Conservation (phyloP, 2,329 filamentous ascomycete genomes). For the Cercospora sojina region DNA sequence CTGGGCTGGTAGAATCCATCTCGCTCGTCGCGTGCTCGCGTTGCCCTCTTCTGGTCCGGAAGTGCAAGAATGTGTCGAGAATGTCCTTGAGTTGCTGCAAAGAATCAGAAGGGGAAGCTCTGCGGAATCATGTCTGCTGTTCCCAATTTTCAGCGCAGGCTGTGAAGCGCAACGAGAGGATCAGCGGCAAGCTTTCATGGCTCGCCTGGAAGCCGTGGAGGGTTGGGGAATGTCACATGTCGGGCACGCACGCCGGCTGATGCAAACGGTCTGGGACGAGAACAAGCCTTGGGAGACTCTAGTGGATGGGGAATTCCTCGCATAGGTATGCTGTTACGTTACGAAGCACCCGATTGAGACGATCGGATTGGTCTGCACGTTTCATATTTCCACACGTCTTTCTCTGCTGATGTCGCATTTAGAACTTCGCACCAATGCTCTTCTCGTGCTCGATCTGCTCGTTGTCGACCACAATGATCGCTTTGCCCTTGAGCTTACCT, state of each 20-base stretch:
- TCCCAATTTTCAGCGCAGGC: constrained; percentile 80
- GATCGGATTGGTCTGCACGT: not conserved
- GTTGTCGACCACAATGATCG: constrained; percentile 53
- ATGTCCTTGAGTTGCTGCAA: constrained; percentile 62
- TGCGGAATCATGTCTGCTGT: constrained; percentile 72
- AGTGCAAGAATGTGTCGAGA: constrained; percentile 62
- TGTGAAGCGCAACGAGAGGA: constrained; percentile 63
- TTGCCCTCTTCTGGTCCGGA: constrained; percentile 57
- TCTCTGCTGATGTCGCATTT: not conserved
- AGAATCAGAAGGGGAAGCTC: constrained; percentile 65
- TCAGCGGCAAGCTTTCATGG: constrained; percentile 61
- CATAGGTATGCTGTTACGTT: constrained; percentile 40
- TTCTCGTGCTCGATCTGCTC: constrained; percentile 50
- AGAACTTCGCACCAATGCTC: constrained; percentile 40
- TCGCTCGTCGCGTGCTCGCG: constrained; percentile 70
- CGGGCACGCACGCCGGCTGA: constrained; percentile 58
- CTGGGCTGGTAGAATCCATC: constrained; percentile 73
- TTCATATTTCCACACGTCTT: not conserved
- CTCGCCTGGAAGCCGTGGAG: constrained; percentile 66
- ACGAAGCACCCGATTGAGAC: not conserved
- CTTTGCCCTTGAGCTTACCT: constrained; percentile 58
- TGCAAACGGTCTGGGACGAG: constrained; percentile 70
- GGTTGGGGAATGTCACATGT: constrained; percentile 75
- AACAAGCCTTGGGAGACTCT: constrained; percentile 67
- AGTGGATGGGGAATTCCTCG: constrained; percentile 67